These are phyloP conservation scores for Pythium aphanidermatum DNA, from an alignment of 352 stramenopile genomes.

Conservation along the genomic window DNA sequence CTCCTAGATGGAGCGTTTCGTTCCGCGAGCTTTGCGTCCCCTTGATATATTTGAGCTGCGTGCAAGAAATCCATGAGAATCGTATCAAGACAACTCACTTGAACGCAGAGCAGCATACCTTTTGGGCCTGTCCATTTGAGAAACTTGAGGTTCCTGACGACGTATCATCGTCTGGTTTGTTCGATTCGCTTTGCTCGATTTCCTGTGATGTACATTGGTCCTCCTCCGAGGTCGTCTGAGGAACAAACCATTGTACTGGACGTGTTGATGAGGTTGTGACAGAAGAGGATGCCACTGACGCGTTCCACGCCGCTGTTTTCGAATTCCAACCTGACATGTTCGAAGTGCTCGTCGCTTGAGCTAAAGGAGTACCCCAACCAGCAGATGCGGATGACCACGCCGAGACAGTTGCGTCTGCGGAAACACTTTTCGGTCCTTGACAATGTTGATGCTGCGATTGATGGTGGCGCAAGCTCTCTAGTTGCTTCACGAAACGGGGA, in stretches of 20 bases:
- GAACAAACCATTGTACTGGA: slow-evolving; percentile 17
- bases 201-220: background rate
- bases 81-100: no score
- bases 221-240: background rate
- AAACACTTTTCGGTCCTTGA: no score
- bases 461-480: no score
- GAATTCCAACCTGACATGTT: slow-evolving; percentile 14
- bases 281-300: background rate
- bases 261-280: slow-evolving; percentile 2
- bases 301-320: slow-evolving; percentile 24
- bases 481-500: slow-evolving; percentile 17
- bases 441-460: no score
- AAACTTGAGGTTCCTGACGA: no score
- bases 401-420: no score
- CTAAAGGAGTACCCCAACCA: no score
- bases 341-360: background rate
- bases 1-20: slow-evolving; percentile 45
- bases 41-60: slow-evolving; percentile 68
- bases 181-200: background rate
- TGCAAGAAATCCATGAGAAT: no score
- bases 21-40: slow-evolving; percentile 52
- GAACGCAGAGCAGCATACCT: slow-evolving; percentile 20
- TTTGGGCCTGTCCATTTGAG: slow-evolving; percentile 63
- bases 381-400: no score
- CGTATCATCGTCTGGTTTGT: no score